These are phyloP conservation scores for Avena insularis DNA, from an alignment of 176 grass and related monocot genomes.

Conservation along the genomic window DNA sequence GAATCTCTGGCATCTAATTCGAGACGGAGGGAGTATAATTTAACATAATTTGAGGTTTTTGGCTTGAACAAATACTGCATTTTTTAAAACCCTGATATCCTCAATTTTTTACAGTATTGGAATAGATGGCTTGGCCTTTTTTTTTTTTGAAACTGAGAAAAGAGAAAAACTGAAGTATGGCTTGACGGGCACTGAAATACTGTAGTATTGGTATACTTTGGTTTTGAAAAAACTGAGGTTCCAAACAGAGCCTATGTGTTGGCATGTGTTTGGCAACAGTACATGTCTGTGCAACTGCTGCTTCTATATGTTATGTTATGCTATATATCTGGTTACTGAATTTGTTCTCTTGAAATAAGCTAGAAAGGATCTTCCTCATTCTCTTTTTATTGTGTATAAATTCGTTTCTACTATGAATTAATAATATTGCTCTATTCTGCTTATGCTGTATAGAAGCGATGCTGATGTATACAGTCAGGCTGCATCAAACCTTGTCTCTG, in stretches of 20 bases:
- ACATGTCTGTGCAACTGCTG: neutral
- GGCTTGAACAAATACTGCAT: no score
- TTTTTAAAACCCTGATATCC: no score
- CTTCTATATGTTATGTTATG: neutral
- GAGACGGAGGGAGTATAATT: no score
- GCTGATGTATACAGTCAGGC: conserved; percentile 90
- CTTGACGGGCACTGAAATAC: no score
- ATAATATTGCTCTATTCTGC: conserved; percentile 11
- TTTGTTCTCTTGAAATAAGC: neutral
- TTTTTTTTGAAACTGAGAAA: no score
- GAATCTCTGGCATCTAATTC: no score
- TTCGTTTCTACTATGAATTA: neutral
- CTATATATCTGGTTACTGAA: neutral
- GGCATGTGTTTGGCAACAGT: neutral
- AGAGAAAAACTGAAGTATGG: no score
- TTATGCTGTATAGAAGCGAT: conserved; percentile 48
- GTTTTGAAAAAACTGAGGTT: no score
- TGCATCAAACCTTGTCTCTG: conserved; percentile 93
- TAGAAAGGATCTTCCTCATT: neutral
- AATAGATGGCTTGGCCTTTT: no score
- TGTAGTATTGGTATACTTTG: no score
- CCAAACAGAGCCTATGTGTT: neutral
- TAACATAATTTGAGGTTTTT: no score
- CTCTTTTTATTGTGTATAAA: neutral
- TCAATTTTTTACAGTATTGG: no score